Conservation (phyloP, 805 yeast genomes). For the Starmera amethionina region DNA sequence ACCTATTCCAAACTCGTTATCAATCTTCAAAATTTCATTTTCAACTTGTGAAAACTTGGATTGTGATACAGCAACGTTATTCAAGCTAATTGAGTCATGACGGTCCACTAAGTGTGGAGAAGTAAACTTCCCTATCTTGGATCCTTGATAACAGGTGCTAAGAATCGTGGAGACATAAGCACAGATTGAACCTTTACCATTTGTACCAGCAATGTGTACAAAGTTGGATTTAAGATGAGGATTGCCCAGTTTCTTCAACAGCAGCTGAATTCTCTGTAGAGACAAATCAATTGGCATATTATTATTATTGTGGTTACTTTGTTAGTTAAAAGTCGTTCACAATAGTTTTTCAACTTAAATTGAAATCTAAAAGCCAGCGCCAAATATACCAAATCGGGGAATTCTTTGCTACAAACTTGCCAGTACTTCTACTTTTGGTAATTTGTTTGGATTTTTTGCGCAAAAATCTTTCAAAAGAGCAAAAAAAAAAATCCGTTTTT, state of each 20-base stretch:
- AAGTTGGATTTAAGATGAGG: constrained; percentile 61
- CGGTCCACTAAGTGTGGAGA: constrained; percentile 75
- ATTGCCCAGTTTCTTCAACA: constrained; percentile 45
- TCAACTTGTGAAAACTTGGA: constrained; percentile 36
- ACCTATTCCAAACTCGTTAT: constrained; percentile 33
- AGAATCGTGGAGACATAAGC: constrained; percentile 68
- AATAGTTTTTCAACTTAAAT: too few species aligned
- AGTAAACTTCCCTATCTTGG: constrained; percentile 69
- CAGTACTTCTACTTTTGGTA: too few species aligned
- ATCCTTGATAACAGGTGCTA: constrained; percentile 26
- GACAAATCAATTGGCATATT: constrained; percentile 43
- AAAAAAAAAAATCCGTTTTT: too few species aligned
- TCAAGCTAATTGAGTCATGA: constrained; percentile 67
- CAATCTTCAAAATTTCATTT: constrained; percentile 28
- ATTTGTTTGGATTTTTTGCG: too few species aligned
- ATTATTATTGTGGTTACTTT: too few species aligned
- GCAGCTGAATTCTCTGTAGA: constrained; percentile 35
- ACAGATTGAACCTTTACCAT: constrained; percentile 92
- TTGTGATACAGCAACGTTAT: constrained; percentile 44
- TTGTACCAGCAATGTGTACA: constrained; percentile 93
- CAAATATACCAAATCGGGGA: too few species aligned
- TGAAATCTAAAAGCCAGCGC: too few species aligned
- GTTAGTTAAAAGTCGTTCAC: too few species aligned
- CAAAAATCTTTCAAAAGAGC: too few species aligned
- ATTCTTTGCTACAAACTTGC: too few species aligned